Evolutionary conservation across 2,329 filamentous ascomycete genomes (phyloP).

Genomic region (Paramyrothecium roridum): DNA sequence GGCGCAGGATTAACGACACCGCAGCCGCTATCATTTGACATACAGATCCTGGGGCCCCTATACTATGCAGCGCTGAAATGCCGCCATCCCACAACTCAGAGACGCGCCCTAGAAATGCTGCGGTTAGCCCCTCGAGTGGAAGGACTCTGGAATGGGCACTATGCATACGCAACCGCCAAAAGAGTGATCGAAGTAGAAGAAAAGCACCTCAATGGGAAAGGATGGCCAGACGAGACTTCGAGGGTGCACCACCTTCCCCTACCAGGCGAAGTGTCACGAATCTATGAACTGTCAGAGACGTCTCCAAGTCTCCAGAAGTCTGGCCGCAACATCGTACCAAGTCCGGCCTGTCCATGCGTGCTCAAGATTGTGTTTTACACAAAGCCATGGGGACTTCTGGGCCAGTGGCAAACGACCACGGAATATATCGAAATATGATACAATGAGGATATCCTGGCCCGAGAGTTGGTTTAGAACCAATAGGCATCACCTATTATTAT

Average conservation of each 20-base stretch:
- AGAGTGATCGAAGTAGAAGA: slow-evolving; percentile 4
- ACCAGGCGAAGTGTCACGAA: too few relatives aligned
- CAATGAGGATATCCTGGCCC: too few relatives aligned
- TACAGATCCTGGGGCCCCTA: slow-evolving; percentile 4
- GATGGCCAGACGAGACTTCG: slow-evolving; percentile 1
- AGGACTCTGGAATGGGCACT: slow-evolving; percentile 4
- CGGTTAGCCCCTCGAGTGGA: slow-evolving; percentile 1
- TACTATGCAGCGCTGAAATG: slow-evolving; percentile 5
- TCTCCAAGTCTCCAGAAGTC: too few relatives aligned
- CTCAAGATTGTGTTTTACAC: too few relatives aligned
- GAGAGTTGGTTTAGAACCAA: too few relatives aligned
- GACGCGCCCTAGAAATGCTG: slow-evolving; percentile 4
- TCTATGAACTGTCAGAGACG: too few relatives aligned
- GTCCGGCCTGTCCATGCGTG: too few relatives aligned
- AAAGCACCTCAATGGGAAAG: slow-evolving; percentile 1
- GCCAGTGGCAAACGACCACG: too few relatives aligned
- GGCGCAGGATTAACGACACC: background rate
- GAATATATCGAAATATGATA: too few relatives aligned
- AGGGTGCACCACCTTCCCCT: background rate
- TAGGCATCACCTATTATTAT: too few relatives aligned
- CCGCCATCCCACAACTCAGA: slow-evolving; percentile 2
- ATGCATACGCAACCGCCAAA: slow-evolving; percentile 6
- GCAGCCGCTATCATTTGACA: slow-evolving; percentile 2
- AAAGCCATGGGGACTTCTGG: too few relatives aligned
- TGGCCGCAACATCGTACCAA: too few relatives aligned